These are phyloP conservation scores for Sclerotinia borealis DNA, from an alignment of 2,329 filamentous ascomycete species.

Conservation along the genomic window DNA sequence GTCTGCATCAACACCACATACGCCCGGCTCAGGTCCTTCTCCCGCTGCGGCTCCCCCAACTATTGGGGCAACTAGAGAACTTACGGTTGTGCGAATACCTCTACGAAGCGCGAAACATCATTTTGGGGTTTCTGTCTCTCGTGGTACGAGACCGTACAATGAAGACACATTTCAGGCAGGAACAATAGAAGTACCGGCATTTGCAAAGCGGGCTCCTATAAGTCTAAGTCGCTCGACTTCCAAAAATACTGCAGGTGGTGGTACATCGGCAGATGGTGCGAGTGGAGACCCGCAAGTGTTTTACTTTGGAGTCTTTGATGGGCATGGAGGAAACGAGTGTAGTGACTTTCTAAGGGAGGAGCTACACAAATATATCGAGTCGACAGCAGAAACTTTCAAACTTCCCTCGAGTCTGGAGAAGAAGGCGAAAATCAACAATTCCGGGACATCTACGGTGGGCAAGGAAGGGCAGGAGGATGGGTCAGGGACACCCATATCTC, in stretches of 20 bases:
- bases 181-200: slow-evolving; percentile 87
- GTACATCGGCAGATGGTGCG: slow-evolving; percentile 66
- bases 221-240: slow-evolving; percentile 37
- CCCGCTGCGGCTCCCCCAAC: slow-evolving; percentile 55
- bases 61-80: slow-evolving; percentile 60
- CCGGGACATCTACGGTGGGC: slow-evolving; percentile 42
- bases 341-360: slow-evolving; percentile 79
- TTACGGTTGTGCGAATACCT: slow-evolving; percentile 92
- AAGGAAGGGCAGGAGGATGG: slow-evolving; percentile 45
- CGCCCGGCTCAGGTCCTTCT: slow-evolving; percentile 45
- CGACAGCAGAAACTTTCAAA: slow-evolving; percentile 69
- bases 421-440: slow-evolving; percentile 45
- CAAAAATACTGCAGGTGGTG: slow-evolving; percentile 34
- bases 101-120: slow-evolving; percentile 92
- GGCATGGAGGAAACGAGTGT: slow-evolving; percentile 86
- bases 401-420: slow-evolving; percentile 67
- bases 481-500: slow-evolving; percentile 37
- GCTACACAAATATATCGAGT: slow-evolving; percentile 83
- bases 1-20: slow-evolving; percentile 76
- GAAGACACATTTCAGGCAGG: slow-evolving; percentile 94
- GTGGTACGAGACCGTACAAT: slow-evolving; percentile 82
- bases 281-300: slow-evolving; percentile 93
- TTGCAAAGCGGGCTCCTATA: slow-evolving; percentile 75
- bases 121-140: slow-evolving; percentile 72
- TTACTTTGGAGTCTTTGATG: slow-evolving; percentile 95